Percentiles rank a stretch among this genome's conserved stretches.
Evolutionary conservation across 1,284 basidiomycete genomes (phyloP).

Genomic region (Pseudozyma sp.): DNA sequence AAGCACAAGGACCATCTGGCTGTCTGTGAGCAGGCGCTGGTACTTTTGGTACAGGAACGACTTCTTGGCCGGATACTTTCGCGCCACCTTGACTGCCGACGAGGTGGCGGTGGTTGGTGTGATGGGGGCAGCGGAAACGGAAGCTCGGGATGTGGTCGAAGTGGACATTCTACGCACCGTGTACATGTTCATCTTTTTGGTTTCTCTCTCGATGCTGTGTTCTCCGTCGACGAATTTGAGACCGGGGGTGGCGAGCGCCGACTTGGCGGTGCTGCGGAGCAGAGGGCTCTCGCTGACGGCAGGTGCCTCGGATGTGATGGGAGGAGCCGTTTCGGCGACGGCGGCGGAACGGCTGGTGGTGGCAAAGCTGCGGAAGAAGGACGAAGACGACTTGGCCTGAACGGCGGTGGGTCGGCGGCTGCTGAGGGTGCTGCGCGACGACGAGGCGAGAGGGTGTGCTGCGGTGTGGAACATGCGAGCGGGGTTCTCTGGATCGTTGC

Average conservation of each 20-base stretch:
- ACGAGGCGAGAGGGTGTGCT: conserved; percentile 38
- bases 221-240: conserved; percentile 54
- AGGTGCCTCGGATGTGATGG: conserved; percentile 38
- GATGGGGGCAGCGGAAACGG: conserved; percentile 9
- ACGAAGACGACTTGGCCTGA: conserved; percentile 36
- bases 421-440: conserved; percentile 10
- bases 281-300: conserved; percentile 44
- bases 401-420: conserved; percentile 47
- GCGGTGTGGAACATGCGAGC: conserved; percentile 44
- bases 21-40: conserved; percentile 49
- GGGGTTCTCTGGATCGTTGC: conserved; percentile 50
- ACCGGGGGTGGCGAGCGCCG: conserved; percentile 54
- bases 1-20: conserved; percentile 54
- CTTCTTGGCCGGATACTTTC: conserved; percentile 52
- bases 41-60: conserved; percentile 59
- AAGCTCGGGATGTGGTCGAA: conserved; percentile 31
- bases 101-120: conserved; percentile 10
- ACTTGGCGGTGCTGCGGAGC: conserved; percentile 48
- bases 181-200: conserved; percentile 65
- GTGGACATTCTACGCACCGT: conserved; percentile 60
- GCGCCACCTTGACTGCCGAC: conserved; percentile 4
- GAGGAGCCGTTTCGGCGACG: conserved; percentile 32
- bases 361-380: conserved; percentile 52
- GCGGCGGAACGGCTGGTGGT: conserved; percentile 41
- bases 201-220: conserved; percentile 55